phyloP scores from a whole-genome alignment of 108 stramenopile genomes.

The Cyclotella choctawhatcheeana region DNA sequence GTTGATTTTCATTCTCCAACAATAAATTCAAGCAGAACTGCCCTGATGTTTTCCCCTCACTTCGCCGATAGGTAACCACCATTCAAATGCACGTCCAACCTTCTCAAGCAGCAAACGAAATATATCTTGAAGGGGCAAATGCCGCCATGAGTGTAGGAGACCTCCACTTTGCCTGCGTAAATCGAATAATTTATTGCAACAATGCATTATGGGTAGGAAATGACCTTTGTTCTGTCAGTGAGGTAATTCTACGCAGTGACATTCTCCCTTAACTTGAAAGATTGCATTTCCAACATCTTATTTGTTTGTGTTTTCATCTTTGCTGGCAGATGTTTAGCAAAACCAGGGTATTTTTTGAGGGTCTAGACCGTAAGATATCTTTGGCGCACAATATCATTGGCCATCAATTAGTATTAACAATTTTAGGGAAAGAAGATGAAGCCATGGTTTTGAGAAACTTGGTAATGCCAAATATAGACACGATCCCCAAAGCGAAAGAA shows the following conservation, averaged over 20 bases:
- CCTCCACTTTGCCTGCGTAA: slow-evolving; percentile 1
- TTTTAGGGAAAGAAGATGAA: too few species aligned
- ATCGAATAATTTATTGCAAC: background rate
- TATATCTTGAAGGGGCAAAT: background rate
- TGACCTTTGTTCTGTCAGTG: background rate
- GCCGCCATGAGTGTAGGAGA: slow-evolving; percentile 27
- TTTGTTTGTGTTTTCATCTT: too few species aligned
- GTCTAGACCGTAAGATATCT: background rate
- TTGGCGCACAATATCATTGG: background rate
- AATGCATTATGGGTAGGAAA: slow-evolving; percentile 7
- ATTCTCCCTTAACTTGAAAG: background rate
- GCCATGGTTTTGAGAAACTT: too few species aligned
- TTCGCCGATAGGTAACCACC: too few species aligned
- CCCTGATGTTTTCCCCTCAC: too few species aligned
- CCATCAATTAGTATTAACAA: too few species aligned
- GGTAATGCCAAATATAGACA: too few species aligned
- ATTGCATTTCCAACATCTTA: background rate
- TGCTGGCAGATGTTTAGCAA: background rate
- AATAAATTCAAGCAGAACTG: too few species aligned
- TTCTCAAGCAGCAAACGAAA: slow-evolving; percentile 4
- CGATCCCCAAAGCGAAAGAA: background rate
- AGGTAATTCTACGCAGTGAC: background rate
- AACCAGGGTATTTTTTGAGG: background rate
- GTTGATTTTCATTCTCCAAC: too few species aligned
- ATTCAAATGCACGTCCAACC: slow-evolving; percentile 9